phyloP scores from a whole-genome alignment of 441 rosid species.

The Pelargonium citronellum region DNA sequence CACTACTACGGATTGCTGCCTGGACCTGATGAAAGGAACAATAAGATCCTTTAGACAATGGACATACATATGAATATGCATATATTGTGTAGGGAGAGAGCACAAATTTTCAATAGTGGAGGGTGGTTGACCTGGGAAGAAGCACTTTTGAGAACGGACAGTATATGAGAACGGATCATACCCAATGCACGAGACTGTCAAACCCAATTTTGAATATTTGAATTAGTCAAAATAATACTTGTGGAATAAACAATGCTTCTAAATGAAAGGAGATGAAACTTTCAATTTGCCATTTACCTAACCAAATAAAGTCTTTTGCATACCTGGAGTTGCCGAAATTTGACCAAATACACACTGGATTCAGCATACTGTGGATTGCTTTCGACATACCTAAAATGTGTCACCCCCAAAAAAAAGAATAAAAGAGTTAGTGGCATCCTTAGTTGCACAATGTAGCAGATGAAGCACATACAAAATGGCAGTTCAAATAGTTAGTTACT shows the following conservation, averaged over 20 bases:
- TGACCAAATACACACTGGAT: conserved; percentile 84
- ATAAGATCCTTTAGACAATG: conserved; percentile 16
- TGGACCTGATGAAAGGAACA: conserved; percentile 54
- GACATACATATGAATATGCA: background rate
- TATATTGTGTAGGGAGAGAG: background rate
- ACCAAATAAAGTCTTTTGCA: conserved; percentile 16
- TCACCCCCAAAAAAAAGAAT: background rate
- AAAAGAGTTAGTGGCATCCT: background rate
- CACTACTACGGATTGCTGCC: conserved; percentile 64
- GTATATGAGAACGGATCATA: conserved; percentile 81
- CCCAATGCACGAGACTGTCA: conserved; percentile 92
- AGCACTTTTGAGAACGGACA: conserved; percentile 83
- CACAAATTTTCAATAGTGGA: background rate
- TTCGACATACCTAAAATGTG: conserved; percentile 63
- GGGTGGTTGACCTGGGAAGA: conserved; percentile 64
- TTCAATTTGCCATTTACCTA: conserved; percentile 9
- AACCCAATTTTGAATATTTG: conserved; percentile 17
- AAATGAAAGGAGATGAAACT: conserved; percentile 8
- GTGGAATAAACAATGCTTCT: background rate
- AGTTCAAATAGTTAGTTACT: conserved; percentile 30
- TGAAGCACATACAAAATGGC: background rate
- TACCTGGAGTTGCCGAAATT: conserved; percentile 97
- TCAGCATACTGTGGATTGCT: conserved; percentile 94
- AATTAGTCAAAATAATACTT: conserved; percentile 3
- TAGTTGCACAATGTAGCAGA: background rate